Percentiles rank a stretch among this genome's conserved stretches.
Conservation (phyloP, 352 stramenopile genomes). For the Phytophthora foliorum region DNA sequence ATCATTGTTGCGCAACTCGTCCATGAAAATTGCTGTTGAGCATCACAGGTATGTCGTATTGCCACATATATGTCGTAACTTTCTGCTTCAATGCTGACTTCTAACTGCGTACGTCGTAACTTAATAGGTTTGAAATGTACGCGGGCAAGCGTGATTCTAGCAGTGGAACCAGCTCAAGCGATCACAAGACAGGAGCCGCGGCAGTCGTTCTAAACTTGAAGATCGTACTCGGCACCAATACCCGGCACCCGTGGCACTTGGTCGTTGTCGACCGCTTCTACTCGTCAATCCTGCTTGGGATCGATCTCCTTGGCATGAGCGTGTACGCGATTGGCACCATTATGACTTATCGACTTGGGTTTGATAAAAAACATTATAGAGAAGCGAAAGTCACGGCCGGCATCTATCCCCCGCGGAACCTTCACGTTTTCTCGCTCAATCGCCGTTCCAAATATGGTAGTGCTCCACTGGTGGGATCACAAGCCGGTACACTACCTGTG, state of each 20-base stretch:
- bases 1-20: no score
- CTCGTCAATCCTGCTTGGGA: constrained; percentile 12
- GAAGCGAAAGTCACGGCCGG: constrained; percentile 6
- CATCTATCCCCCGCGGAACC: background rate
- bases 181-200: constrained; percentile 12
- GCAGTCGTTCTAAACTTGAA: constrained; percentile 26
- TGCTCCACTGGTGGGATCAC: background rate
- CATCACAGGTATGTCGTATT: no score
- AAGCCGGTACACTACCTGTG: background rate
- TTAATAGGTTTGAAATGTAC: no score
- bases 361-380: constrained; percentile 12
- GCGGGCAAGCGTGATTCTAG: no score
- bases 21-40: no score
- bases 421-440: background rate
- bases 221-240: constrained; percentile 1
- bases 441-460: background rate
- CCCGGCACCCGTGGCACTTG: constrained; percentile 2
- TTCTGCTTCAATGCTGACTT: no score
- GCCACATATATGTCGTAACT: no score
- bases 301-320: constrained; percentile 37
- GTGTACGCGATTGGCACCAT: constrained; percentile 41
- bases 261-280: constrained; percentile 41
- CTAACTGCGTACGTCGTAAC: no score
- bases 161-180: no score
- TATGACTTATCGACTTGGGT: constrained; percentile 25